Evolutionary conservation across 768 basidiomycete genomes (phyloP).

Genomic region (Pulveroboletus sp.): DNA sequence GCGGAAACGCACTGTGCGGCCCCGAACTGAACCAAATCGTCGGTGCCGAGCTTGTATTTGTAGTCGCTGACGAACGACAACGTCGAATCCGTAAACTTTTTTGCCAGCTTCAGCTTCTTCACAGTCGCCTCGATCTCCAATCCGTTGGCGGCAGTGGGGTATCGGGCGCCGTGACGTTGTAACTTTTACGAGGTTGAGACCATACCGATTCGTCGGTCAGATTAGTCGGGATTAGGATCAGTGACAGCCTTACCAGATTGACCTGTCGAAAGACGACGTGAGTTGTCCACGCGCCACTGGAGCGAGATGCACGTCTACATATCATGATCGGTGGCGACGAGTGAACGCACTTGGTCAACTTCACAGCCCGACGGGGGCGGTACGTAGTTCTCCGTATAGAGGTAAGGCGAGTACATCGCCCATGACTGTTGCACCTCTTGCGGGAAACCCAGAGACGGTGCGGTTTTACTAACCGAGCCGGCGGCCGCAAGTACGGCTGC

Average conservation of each 20-base stretch:
- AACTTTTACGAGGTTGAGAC: constrained; percentile 39
- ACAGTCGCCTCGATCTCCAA: constrained; percentile 44
- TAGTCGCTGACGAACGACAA: constrained; percentile 54
- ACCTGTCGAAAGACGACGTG: constrained; percentile 6
- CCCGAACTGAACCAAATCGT: constrained; percentile 63
- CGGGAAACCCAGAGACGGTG: constrained; percentile 7
- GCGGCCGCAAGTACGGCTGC: not conserved
- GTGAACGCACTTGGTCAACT: constrained; percentile 46
- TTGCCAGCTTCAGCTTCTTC: constrained; percentile 47
- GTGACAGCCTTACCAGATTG: constrained; percentile 16
- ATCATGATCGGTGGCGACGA: not conserved
- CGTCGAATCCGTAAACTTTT: constrained; percentile 37
- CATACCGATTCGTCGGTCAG: too few relatives aligned
- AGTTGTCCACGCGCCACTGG: not conserved
- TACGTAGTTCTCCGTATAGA: constrained; percentile 40
- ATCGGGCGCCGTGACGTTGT: constrained; percentile 76
- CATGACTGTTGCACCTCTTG: constrained; percentile 34
- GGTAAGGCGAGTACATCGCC: constrained; percentile 60
- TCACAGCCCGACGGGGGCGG: constrained; percentile 44
- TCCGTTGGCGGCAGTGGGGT: constrained; percentile 50
- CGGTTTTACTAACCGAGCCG: constrained; percentile 2
- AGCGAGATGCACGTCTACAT: too few relatives aligned
- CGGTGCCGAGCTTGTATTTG: constrained; percentile 50
- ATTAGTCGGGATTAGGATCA: not conserved
- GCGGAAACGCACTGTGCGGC: constrained; percentile 59